A percentile compares a stretch with the other conserved stretches of the same genome.
Evolutionary conservation across 352 stramenopile genomes (phyloP).

Genomic region (Elongisporangium senticosum): DNA sequence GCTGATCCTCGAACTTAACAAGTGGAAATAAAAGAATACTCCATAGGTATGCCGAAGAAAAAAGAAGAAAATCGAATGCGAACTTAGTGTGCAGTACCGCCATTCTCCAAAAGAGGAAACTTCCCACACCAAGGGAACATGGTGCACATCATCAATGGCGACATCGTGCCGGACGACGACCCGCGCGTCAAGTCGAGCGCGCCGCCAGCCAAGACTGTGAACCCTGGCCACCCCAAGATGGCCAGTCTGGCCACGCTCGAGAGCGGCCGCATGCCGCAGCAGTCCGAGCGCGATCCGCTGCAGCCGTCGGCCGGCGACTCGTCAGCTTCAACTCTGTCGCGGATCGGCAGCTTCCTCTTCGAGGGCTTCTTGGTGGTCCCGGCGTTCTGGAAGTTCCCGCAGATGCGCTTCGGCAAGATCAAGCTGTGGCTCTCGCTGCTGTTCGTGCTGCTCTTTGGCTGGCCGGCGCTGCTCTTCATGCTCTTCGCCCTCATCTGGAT

Average conservation of each 20-base stretch:
- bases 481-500: background rate
- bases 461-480: background rate
- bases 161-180: constrained; percentile 83
- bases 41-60: too few relatives aligned
- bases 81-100: background rate
- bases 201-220: background rate
- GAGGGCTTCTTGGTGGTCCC: background rate
- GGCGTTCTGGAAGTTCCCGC: background rate
- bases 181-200: constrained; percentile 34
- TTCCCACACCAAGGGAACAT: constrained; percentile 20
- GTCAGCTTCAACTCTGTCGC: background rate
- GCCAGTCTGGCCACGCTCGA: constrained; percentile 6
- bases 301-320: background rate
- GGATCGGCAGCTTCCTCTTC: background rate
- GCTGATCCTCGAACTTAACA: too few relatives aligned
- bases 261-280: constrained; percentile 5
- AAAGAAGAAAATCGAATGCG: background rate
- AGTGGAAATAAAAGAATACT: background rate
- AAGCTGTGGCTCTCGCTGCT: background rate
- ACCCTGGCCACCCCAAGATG: background rate
- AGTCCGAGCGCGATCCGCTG: background rate
- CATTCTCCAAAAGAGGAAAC: background rate
- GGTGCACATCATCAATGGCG: constrained; percentile 88
- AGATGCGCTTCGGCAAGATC: background rate
- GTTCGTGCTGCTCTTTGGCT: background rate